Conservation (phyloP, 2,329 filamentous ascomycete genomes). For the Bipolaris sorokiniana region DNA sequence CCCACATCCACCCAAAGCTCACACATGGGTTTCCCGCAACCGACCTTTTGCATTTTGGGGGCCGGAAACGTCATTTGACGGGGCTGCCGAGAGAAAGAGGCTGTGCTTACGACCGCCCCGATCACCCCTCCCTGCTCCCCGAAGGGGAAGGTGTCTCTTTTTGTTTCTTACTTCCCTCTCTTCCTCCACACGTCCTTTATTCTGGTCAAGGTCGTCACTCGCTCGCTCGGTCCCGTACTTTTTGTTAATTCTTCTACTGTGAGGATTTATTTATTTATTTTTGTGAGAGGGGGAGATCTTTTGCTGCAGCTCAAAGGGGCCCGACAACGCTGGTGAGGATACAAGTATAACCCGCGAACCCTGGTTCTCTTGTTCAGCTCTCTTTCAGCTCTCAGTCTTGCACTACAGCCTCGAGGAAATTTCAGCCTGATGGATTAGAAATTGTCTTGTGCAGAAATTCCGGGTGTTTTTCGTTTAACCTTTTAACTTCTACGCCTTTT, state of each 20-base stretch:
- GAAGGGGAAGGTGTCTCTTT: not conserved
- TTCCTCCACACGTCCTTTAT: not conserved
- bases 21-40: not conserved
- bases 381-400: not conserved
- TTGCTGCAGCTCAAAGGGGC: not conserved
- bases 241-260: not conserved
- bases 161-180: not conserved
- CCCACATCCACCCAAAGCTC: not conserved
- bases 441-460: not conserved
- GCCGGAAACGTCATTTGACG: conserved; percentile 8
- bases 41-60: not conserved
- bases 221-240: conserved; percentile 1
- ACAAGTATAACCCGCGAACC: not conserved
- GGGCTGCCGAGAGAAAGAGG: not conserved
- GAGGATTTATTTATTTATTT: not conserved
- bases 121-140: not conserved
- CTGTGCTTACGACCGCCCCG: conserved; percentile 2
- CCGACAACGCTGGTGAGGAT: not conserved
- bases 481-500: not conserved
- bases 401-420: not conserved
- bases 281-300: not conserved
- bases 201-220: not conserved
- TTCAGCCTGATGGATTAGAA: not conserved
- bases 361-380: not conserved
- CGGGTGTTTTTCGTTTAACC: not conserved